Evolutionary conservation across 2,329 filamentous ascomycete genomes (phyloP).

Genomic region (Huntiella omanensis): DNA sequence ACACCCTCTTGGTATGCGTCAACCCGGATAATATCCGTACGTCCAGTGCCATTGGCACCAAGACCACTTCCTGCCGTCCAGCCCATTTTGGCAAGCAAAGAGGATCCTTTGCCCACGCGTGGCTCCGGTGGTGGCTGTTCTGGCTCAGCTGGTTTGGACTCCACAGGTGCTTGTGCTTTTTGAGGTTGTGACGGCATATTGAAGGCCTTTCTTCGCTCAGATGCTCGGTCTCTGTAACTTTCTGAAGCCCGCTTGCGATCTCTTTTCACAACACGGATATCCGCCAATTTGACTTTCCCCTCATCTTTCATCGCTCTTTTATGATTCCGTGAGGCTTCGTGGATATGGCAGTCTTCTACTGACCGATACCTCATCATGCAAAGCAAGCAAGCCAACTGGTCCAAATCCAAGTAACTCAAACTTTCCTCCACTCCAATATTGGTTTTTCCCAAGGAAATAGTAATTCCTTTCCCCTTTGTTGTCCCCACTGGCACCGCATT

Average conservation of each 20-base stretch:
- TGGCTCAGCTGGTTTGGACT: slow-evolving; percentile 16
- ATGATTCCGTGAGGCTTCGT: slow-evolving; percentile 25
- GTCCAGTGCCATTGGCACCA: slow-evolving; percentile 42
- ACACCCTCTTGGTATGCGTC: slow-evolving; percentile 49
- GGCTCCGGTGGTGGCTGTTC: background rate
- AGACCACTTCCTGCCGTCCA: slow-evolving; percentile 48
- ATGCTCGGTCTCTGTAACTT: slow-evolving; percentile 45
- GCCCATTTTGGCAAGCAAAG: slow-evolving; percentile 54
- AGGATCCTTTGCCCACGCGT: slow-evolving; percentile 35
- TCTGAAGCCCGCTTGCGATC: slow-evolving; percentile 12
- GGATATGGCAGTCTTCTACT: slow-evolving; percentile 23
- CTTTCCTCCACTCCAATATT: too few species aligned
- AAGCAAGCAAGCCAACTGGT: slow-evolving; percentile 20
- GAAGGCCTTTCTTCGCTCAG: slow-evolving; percentile 43
- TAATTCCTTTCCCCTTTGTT: background rate
- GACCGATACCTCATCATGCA: slow-evolving; percentile 30
- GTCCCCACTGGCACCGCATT: background rate
- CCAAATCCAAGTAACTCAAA: background rate
- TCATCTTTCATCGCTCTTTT: slow-evolving; percentile 22
- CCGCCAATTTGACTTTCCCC: slow-evolving; percentile 30
- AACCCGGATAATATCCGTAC: slow-evolving; percentile 44
- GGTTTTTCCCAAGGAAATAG: too few species aligned
- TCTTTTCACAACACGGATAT: slow-evolving; percentile 21
- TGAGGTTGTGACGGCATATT: slow-evolving; percentile 38
- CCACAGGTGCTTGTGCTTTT: slow-evolving; percentile 11